Evolutionary conservation across 768 basidiomycete genomes (phyloP).

Genomic region (Pleurotus salmoneostramineus): DNA sequence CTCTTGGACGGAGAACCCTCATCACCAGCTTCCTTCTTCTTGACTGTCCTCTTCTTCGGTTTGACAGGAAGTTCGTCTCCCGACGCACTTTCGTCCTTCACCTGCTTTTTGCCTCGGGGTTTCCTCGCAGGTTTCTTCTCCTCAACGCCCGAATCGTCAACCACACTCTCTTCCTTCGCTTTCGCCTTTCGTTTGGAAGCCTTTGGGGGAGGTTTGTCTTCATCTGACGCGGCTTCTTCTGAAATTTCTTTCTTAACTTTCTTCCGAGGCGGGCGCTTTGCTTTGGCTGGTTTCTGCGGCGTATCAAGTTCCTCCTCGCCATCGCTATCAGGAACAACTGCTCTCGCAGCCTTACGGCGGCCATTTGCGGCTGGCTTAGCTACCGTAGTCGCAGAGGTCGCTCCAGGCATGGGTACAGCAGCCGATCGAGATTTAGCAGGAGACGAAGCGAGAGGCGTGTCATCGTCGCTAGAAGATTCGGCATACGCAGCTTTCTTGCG

Average conservation of each 20-base stretch:
- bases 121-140: conserved; percentile 40
- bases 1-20: conserved; percentile 36
- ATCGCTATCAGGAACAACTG: conserved; percentile 29
- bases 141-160: conserved; percentile 35
- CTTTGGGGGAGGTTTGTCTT: conserved; percentile 35
- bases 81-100: conserved; percentile 47
- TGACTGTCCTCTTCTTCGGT: conserved; percentile 39
- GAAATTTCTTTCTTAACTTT: conserved; percentile 54
- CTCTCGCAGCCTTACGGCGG: conserved; percentile 30
- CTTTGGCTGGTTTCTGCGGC: conserved; percentile 39
- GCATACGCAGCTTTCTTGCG: conserved; percentile 54
- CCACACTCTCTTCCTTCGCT: conserved; percentile 47
- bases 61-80: conserved; percentile 35
- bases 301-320: conserved; percentile 43
- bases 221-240: conserved; percentile 27
- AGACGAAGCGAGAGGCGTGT: conserved; percentile 69
- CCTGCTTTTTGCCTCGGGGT: conserved; percentile 43
- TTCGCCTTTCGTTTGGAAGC: conserved; percentile 36
- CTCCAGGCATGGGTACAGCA: conserved; percentile 37
- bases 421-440: conserved; percentile 51
- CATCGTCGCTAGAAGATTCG: conserved; percentile 68
- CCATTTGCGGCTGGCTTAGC: conserved; percentile 33
- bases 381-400: conserved; percentile 32
- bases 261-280: conserved; percentile 60
- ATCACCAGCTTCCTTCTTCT: conserved; percentile 32